Percentiles rank a stretch among this genome's conserved stretches.
phyloP scores from a whole-genome alignment of 129 eudicot species.

The Scalesia atractyloides region DNA sequence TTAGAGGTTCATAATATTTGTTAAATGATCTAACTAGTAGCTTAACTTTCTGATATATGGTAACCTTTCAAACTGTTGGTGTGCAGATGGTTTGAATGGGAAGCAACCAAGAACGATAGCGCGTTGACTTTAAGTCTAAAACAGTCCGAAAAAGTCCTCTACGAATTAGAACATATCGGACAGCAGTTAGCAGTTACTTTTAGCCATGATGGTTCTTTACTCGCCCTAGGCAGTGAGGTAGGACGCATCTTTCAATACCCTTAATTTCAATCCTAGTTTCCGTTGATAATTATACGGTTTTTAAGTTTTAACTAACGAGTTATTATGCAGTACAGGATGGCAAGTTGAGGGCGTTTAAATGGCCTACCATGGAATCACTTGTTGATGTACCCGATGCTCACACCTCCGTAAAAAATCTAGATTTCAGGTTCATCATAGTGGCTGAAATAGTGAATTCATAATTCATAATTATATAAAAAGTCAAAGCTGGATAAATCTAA shows the following conservation, averaged over 20 bases:
- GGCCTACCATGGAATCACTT: constrained; percentile 84
- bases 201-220: constrained; percentile 74
- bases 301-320: constrained; percentile 27
- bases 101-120: constrained; percentile 25
- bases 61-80: constrained; percentile 1
- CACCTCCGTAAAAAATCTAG: constrained; percentile 76
- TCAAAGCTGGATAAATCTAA: neutral
- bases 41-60: neutral
- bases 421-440: constrained; percentile 64
- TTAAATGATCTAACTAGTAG: neutral
- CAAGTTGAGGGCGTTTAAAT: constrained; percentile 87
- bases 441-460: neutral
- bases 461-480: neutral
- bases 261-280: neutral
- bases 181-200: constrained; percentile 89
- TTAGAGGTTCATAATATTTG: too few relatives aligned
- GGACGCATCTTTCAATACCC: constrained; percentile 26
- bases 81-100: constrained; percentile 92
- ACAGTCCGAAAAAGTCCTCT: constrained; percentile 70
- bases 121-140: constrained; percentile 46
- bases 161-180: constrained; percentile 75
- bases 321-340: constrained; percentile 97
- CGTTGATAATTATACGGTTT: constrained; percentile 1
- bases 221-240: constrained; percentile 98
- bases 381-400: constrained; percentile 68